Evolutionary conservation across 208 protist species (phyloP), one percentile per base, ranked within the genome.

Genomic region (Novymonas esmeraldas): DNA sequence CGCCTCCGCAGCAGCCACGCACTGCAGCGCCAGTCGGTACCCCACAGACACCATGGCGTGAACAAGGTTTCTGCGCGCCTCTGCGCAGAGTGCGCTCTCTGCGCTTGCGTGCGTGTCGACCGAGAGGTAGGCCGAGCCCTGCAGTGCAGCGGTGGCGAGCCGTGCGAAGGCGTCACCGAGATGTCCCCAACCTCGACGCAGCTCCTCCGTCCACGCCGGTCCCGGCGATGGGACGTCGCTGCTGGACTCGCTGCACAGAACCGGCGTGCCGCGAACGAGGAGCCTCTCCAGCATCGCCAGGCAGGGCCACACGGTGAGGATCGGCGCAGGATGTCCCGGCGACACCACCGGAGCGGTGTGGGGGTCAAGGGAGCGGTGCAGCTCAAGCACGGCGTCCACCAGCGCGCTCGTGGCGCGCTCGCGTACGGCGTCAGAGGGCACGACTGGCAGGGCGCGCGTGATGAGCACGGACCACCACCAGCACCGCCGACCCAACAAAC

Each of bases 391-490:
- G 20, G 51, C 24, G 2, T 58, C 45, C 3, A 65, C 34, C 13
- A 76, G 56, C 2, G 62, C 56, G 28, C 39, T 11, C 6, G 52
- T 62, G 2, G 20, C 48, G 16, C 48, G 64, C 2, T 34, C 36
- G 16, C 63, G 70, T 28, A 60, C 20, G 10, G 24, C 38, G 1
- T 28, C 44, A 18, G 41, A 48, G 7, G 62, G 46, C 2, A 70
- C 28, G 22, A 28, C 2, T 9, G 70, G 70, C 26, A 41, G 58
- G 22, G 62, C 70, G 24, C 62, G 55, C 16, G 62, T 65, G 28
- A 70, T 38, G 16, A 76, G 10, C 6, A 57, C 52, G 1, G 70
- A 69, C 70, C 70, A 76, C 34, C 64, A 60, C 62, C 61, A 76
- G 38, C 70, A 76, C 24, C 20, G 54, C 22, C 33, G 62, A 16